Base-by-base conservation (phyloP, 208 protist species). In the Acanthamoeba healyi region DNA sequence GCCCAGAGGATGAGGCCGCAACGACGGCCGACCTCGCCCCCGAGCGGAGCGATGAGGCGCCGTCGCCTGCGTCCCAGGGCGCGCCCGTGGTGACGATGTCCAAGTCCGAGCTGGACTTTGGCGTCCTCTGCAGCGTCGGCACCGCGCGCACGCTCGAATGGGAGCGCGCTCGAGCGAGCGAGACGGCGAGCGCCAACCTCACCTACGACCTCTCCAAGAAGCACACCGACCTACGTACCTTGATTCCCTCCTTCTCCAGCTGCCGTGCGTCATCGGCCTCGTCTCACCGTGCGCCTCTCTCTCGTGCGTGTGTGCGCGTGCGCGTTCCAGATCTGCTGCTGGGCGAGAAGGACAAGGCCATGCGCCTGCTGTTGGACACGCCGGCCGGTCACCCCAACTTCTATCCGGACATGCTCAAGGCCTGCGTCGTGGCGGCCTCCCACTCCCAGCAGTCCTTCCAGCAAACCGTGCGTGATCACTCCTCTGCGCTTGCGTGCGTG, bases 331-430 rank as follows among this genome's bases (percentile, higher is more conserved):
- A 65, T 19, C 81, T 88, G 81, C 12, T 65, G n/a, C 81, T 88
- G 32, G 81, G 81, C 7, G 81, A 88, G 44, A 58, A 42, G 54
- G 34, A 42, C 49, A 63, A 88, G 46, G 81, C 81, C 32, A 63
- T 88, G 81, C n/a, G 54, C 1, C 81, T 88, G 26, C 81, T 88
- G 22, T 44, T 88, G 29, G 81, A 79, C 36, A 79, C 70, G 46
- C 81, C 81, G 7, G 44, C 49, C 10, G 4, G 32, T 24, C n/a
- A 65, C 81, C 81, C 81, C 38, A 88, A 88, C 6, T 65, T 88
- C 81, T 88, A 88, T 22, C 24, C 54, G 38, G 81, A 88, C 38
- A 88, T 92, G 61, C 61, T 92, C 34, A 92, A 92, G 63, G 86
- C 86, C 26, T 92, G 86, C 58, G 44, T 92, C 26, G 34, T 92